Conservation (phyloP, 2,329 filamentous ascomycete genomes). For the Paecilomyces sp. region DNA sequence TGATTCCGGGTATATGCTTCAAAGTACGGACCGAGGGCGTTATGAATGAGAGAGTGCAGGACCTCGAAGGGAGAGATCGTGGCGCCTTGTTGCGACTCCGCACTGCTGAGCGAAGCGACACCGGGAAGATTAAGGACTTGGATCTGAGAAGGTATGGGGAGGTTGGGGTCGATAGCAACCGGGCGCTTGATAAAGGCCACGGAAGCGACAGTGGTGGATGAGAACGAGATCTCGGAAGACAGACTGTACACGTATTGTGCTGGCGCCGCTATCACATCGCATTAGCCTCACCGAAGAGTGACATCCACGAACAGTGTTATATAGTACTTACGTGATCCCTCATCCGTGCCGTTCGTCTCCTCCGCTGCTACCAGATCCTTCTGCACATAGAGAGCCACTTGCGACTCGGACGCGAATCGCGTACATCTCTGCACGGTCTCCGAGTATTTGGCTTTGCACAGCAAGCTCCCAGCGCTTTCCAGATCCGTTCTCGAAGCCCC, state of each 20-base stretch:
- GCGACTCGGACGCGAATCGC: constrained; percentile 81
- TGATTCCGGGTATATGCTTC: constrained; percentile 88
- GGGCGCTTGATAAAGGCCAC: constrained; percentile 87
- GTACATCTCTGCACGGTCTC: constrained; percentile 84
- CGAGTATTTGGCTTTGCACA: constrained; percentile 62
- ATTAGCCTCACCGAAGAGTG: neutral
- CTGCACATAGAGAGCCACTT: constrained; percentile 83
- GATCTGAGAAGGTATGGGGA: constrained; percentile 80
- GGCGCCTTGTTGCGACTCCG: constrained; percentile 62
- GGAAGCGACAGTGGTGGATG: constrained; percentile 73
- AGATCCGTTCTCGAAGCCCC: constrained; percentile 73
- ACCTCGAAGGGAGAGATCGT: constrained; percentile 82
- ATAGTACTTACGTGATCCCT: constrained; percentile 32
- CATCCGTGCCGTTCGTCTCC: constrained; percentile 33
- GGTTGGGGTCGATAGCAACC: constrained; percentile 73
- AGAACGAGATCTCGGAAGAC: constrained; percentile 68
- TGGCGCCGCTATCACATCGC: constrained; percentile 15
- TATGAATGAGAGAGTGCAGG: constrained; percentile 84
- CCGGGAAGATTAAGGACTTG: constrained; percentile 90
- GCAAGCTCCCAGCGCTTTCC: constrained; percentile 70
- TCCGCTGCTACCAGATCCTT: constrained; percentile 59
- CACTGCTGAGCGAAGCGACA: constrained; percentile 61
- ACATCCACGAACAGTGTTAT: neutral
- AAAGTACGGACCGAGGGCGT: constrained; percentile 90
- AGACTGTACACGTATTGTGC: constrained; percentile 66